Evolutionary conservation across 495 filamentous ascomycete genomes (phyloP), one percentile per base, ranked within the genome.

Genomic region (Penicillium coprophilum): DNA sequence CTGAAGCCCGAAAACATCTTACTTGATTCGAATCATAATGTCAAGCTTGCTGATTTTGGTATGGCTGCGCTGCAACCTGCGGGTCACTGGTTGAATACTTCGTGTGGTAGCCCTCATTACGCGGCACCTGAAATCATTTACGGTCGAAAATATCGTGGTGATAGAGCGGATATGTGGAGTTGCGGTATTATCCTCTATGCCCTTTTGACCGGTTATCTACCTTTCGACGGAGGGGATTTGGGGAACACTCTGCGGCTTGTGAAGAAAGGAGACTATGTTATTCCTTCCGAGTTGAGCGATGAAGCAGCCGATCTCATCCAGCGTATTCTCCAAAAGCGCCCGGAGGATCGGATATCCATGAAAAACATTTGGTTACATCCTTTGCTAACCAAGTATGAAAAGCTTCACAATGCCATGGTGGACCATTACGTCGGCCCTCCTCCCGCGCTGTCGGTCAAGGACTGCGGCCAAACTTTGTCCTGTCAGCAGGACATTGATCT

Each of bases 1-100:
- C 75, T 99, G 31, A 99, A 99, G 73, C 94, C 91, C 0, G 94
- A 99, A 72, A 99, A 99, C 62, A 96, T 98, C 38, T 77, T 99
- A 15, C 71, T 99, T 27, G 89, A 91, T 55, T 71, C 70, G 6
- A 71, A 84, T 12, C 78, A 80, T 21, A 85, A 89, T 43, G 80
- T 97, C 70, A 97, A 97, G 71, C 83, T 99, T 36, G 92, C 90
- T 31, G 94, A 99, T 70, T 99, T 97, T 70, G 93, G 94, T 17
- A 96, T 99, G 91, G 94, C 95, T 17, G 92, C 91, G 12, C 74
- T 97, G 28, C 93, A 97, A 59, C 93, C 95, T 27, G 75, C 79
- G 13, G 82, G 80, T 23, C 83, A 89, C 59, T 84, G 83, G 71
- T 77, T 99, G 34, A 86, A 80, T 36, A 96, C 93, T 0, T 90